These are phyloP conservation scores for Trichosanthes cucumerina DNA, from an alignment of 306 rosid species.

Conservation along the genomic window DNA sequence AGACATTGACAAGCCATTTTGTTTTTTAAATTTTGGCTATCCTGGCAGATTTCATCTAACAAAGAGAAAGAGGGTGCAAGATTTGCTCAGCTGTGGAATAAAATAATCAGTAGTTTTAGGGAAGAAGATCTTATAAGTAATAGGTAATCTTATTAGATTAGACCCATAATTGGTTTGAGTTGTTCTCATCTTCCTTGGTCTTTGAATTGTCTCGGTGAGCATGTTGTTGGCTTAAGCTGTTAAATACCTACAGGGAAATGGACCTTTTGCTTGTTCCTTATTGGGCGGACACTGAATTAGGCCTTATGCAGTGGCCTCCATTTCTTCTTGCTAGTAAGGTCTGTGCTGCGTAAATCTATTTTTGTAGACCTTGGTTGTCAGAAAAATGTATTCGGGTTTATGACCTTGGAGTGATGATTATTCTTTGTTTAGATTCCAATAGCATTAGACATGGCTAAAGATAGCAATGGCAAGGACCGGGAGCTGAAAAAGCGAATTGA, in stretches of 20 bases:
- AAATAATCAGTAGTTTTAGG: conserved; percentile 79
- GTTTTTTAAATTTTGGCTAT: conserved; percentile 4
- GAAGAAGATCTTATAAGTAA: conserved; percentile 90
- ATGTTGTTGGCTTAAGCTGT: conserved; percentile 15
- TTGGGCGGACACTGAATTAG: conserved; percentile 89
- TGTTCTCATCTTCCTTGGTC: not conserved
- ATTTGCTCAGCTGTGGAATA: conserved; percentile 96
- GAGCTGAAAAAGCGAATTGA: conserved; percentile 78
- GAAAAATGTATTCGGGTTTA: not conserved
- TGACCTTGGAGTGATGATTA: not conserved
- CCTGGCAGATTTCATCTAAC: conserved; percentile 47
- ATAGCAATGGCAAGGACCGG: conserved; percentile 91
- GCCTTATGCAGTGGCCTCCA: conserved; percentile 90
- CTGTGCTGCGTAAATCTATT: conserved; percentile 8
- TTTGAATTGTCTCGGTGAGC: not conserved
- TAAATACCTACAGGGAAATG: conserved; percentile 63
- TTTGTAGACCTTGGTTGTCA: conserved; percentile 15
- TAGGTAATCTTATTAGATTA: conserved; percentile 33
- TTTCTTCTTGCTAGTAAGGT: conserved; percentile 99
- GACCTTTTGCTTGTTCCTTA: conserved; percentile 94
- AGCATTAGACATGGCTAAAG: conserved; percentile 98
- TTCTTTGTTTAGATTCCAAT: conserved; percentile 63
- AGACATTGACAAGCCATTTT: not conserved
- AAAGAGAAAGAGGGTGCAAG: conserved; percentile 89
- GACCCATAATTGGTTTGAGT: not conserved